Conservation (phyloP, 1,284 basidiomycete genomes). For the Sanghuangporus weigelae region DNA sequence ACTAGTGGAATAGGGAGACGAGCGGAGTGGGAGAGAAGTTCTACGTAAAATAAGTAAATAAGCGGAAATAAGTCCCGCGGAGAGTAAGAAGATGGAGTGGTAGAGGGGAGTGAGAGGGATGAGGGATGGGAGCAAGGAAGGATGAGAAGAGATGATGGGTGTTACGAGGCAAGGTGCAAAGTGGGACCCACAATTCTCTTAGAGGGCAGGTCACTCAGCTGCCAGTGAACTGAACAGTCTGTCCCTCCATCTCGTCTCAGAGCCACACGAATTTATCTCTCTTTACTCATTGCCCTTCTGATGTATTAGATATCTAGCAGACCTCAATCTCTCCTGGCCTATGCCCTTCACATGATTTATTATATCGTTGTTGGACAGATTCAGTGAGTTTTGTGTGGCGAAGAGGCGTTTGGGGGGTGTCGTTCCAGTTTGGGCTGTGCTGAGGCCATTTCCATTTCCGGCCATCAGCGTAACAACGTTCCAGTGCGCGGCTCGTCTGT, state of each 20-base stretch:
- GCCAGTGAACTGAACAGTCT: neutral
- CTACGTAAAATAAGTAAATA: neutral
- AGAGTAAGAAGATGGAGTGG: neutral
- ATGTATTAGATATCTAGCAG: neutral
- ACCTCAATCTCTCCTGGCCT: neutral
- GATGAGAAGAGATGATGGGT: neutral
- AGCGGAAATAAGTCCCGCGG: neutral
- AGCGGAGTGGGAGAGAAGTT: neutral
- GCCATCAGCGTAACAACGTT: neutral
- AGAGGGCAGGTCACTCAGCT: neutral
- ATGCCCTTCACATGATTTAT: neutral
- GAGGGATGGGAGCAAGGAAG: neutral
- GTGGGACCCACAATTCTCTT: neutral
- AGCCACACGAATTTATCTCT: neutral
- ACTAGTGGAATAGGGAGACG: neutral
- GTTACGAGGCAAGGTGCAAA: slow-evolving; percentile 3
- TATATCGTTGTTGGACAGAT: neutral
- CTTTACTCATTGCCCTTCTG: neutral
- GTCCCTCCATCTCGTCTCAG: neutral
- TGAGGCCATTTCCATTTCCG: neutral
- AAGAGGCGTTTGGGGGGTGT: neutral
- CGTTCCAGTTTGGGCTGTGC: neutral
- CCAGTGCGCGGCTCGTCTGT: too few species aligned
- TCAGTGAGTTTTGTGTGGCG: neutral
- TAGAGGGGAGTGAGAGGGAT: neutral